Percentiles rank a stretch among this genome's conserved stretches.
Conservation (phyloP, 306 rosid genomes). For the Cercis canadensis region DNA sequence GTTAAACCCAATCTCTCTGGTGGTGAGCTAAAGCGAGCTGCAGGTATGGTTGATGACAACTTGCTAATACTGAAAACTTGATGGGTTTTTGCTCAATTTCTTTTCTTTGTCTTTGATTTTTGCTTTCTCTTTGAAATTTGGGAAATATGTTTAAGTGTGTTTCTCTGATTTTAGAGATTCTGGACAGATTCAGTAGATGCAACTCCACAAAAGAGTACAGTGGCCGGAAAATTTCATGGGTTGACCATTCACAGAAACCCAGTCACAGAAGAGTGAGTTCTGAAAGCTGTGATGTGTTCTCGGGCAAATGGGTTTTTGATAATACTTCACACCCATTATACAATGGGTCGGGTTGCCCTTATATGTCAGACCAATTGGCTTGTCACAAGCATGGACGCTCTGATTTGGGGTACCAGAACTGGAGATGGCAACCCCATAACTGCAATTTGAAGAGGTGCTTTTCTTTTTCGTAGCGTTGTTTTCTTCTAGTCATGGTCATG, state of each 20-base stretch:
- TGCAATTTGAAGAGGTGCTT: conserved; percentile 88
- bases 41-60: conserved; percentile 48
- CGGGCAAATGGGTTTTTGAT: conserved; percentile 91
- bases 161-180: conserved; percentile 56
- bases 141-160: conserved; percentile 37
- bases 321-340: conserved; percentile 79
- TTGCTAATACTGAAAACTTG: no score
- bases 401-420: conserved; percentile 80
- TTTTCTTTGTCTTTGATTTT: conserved; percentile 33
- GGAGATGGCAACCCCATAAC: conserved; percentile 96
- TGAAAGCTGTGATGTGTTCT: conserved; percentile 76
- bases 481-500: conserved; percentile 4
- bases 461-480: conserved; percentile 26
- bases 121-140: conserved; percentile 33
- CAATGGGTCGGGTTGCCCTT: conserved; percentile 76
- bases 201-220: conserved; percentile 78
- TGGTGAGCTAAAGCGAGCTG: conserved; percentile 41
- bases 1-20: conserved; percentile 75
- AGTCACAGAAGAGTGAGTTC: conserved; percentile 49
- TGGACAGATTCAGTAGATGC: conserved; percentile 91
- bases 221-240: conserved; percentile 72
- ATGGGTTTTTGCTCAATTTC: not conserved
- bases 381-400: conserved; percentile 93
- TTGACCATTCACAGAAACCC: conserved; percentile 23
- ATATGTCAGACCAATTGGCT: conserved; percentile 98